Evolutionary conservation across 306 rosid species (phyloP).

Genomic region (Lathyrus oleraceus): DNA sequence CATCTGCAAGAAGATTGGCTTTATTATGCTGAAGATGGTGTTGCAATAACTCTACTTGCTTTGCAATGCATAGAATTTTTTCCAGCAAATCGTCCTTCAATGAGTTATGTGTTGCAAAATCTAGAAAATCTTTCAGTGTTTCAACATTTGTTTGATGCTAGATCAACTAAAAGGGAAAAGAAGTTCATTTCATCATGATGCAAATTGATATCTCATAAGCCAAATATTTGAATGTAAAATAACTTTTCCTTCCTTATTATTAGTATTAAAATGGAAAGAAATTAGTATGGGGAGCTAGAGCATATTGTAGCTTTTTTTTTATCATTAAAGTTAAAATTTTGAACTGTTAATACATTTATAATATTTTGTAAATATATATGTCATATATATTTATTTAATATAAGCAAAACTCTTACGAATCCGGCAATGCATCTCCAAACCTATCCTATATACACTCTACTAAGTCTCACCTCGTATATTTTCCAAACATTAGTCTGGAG

Average conservation of each 20-base stretch:
- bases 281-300: no score
- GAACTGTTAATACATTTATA: no score
- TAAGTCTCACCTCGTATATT: no score
- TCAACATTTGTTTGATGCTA: conserved; percentile 27
- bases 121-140: conserved; percentile 31
- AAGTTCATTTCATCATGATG: background rate
- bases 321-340: no score
- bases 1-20: conserved; percentile 58
- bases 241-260: no score
- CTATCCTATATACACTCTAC: no score
- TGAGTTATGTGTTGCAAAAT: conserved; percentile 23
- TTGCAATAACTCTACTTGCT: conserved; percentile 46
- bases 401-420: no score
- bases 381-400: no score
- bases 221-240: background rate
- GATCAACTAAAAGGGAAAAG: conserved; percentile 41
- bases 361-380: no score
- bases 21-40: conserved; percentile 51
- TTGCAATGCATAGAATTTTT: conserved; percentile 48
- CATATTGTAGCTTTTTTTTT: no score
- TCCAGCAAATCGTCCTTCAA: conserved; percentile 37
- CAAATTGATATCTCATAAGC: background rate
- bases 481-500: no score
- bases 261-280: no score
- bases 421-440: fast-evolving